A percentile compares a stretch with the other conserved stretches of the same genome.
Conservation (phyloP, 345 rosid genomes). For the Hypericum perforatum region DNA sequence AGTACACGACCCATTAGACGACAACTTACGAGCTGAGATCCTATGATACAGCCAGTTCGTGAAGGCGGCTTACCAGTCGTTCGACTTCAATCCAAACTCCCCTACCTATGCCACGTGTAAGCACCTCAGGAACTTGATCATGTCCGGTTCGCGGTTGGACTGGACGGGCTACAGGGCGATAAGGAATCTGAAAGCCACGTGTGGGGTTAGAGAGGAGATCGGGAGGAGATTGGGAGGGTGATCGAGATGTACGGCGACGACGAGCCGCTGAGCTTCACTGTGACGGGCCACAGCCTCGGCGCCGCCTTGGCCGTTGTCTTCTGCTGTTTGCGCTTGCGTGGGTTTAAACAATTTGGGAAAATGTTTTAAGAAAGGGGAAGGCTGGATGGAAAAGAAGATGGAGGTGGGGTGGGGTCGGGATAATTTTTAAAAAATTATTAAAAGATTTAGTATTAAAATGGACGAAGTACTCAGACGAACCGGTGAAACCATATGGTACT, state of each 20-base stretch:
- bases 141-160: constrained; percentile 42
- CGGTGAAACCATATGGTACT: too few relatives aligned
- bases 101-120: constrained; percentile 52
- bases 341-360: too few relatives aligned
- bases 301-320: constrained; percentile 89
- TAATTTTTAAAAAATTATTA: too few relatives aligned
- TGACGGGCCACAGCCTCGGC: constrained; percentile 91
- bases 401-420: too few relatives aligned
- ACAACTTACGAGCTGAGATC: too few relatives aligned
- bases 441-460: too few relatives aligned
- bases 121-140: constrained; percentile 40
- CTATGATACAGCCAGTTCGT: constrained; percentile 83
- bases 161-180: constrained; percentile 15
- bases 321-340: too few relatives aligned
- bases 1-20: constrained; percentile 71
- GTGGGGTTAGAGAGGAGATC: constrained; percentile 36
- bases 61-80: constrained; percentile 64
- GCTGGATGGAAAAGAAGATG: too few relatives aligned
- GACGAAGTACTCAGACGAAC: too few relatives aligned
- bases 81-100: constrained; percentile 63
- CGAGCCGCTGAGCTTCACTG: constrained; percentile 65
- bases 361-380: too few relatives aligned
- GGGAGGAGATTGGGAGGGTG: constrained; percentile 49
- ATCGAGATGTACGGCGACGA: constrained; percentile 40
- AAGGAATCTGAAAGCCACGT: constrained; percentile 16